Base-by-base conservation (phyloP, 306 rosid genomes). In the Trichosanthes truncata region DNA sequence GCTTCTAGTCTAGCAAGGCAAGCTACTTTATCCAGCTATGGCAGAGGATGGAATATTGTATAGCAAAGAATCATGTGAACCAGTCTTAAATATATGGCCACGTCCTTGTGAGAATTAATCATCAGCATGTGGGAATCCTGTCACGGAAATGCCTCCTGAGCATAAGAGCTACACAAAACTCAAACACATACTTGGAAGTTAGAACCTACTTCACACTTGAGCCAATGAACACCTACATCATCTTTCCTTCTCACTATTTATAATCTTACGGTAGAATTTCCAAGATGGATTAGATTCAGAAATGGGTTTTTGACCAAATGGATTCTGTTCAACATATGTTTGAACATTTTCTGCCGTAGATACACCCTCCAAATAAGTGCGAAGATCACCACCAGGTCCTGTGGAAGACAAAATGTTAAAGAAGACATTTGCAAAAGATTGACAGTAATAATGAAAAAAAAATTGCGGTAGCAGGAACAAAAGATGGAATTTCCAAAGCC, bases 301-400 rank as follows among this genome's bases (percentile, higher is more conserved):
- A 77, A 95, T 91, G 59, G 91, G 83, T 46, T 79, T 78, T 81
- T 92, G 97, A 57, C 99, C 97, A 81, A 93, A 93, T 76, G 93
- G 93, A 85, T 93, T 80, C 18, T 79, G 79, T 25, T 87, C 59
- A 48, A 95, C 93, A 6, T 88, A 90, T 36, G 86, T 84, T 82
- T 87, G 91, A 74, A 89, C 92, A 80, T 89, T 84, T 43, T 89
- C 90, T 10, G 96, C 93, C 79, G 15, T 10, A 53, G 87, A 87
- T 73, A 95, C 35, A 57, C 88, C 84, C 84, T 86, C 93, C 69
- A 95, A 82, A 77, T 90, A 95, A 59, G 73, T 71, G 60, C 93
- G 87, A 85, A 95, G 88, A 83, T 86, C 86, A n/a, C 99, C 98
- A 51, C 85, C 89, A 60, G 86, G 91, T 75, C 97, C 99, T 93